Percentiles rank a stretch among this genome's conserved stretches.
phyloP scores from a whole-genome alignment of 2,329 filamentous ascomycete species.

The Exophiala viscosa region DNA sequence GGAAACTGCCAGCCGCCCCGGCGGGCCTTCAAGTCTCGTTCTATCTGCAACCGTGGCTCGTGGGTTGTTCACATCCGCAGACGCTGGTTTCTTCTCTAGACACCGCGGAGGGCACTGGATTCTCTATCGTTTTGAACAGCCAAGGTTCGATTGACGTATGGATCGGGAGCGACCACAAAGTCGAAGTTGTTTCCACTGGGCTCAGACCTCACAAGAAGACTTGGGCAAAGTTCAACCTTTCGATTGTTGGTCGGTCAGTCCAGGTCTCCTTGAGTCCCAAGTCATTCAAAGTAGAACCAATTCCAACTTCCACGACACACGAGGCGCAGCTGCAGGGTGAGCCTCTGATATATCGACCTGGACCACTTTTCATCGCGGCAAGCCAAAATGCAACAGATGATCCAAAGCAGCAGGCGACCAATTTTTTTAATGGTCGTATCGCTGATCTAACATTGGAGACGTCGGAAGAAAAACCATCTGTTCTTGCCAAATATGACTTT shows the following conservation, averaged over 20 bases:
- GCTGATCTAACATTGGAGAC: slow-evolving; percentile 4
- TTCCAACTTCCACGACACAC: not conserved
- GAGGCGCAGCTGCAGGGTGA: not conserved
- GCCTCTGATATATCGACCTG: not conserved
- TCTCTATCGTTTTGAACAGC: slow-evolving; percentile 12
- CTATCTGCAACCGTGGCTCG: slow-evolving; percentile 12
- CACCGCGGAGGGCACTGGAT: slow-evolving; percentile 6
- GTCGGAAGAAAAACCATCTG: not conserved
- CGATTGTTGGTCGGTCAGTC: not conserved
- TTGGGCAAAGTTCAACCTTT: slow-evolving; percentile 8
- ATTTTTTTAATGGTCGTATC: slow-evolving; percentile 23
- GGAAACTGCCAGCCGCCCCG: not conserved
- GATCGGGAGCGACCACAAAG: slow-evolving; percentile 8
- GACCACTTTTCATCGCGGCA: slow-evolving; percentile 6
- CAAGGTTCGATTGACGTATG: slow-evolving; percentile 7
- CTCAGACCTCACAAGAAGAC: slow-evolving; percentile 6
- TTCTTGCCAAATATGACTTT: slow-evolving; percentile 14
- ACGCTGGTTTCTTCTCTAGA: slow-evolving; percentile 17
- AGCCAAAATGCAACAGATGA: slow-evolving; percentile 1
- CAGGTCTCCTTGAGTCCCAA: not conserved
- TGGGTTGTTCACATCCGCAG: slow-evolving; percentile 5
- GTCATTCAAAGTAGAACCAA: slow-evolving; percentile 7
- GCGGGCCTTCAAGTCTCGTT: slow-evolving; percentile 9
- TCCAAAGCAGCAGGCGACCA: not conserved
- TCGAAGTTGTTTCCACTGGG: slow-evolving; percentile 6